Evolutionary conservation across 2,329 filamentous ascomycete species (phyloP).

Genomic region (Colletotrichum ledebouriae): DNA sequence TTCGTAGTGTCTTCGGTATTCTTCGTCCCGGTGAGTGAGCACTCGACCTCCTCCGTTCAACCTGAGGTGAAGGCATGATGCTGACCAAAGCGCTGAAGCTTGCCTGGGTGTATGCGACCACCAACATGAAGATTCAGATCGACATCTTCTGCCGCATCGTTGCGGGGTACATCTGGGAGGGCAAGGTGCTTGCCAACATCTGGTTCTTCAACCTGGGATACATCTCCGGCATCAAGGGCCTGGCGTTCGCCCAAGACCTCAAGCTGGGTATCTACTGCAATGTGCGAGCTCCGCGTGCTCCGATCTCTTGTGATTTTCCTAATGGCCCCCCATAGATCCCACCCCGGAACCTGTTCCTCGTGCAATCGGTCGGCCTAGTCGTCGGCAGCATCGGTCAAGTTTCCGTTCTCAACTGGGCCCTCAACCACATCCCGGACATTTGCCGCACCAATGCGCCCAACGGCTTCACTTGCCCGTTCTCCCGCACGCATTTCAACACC

Average conservation of each 20-base stretch:
- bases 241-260: constrained; percentile 58
- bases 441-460: constrained; percentile 60
- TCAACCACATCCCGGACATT: constrained; percentile 62
- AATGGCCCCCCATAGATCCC: constrained; percentile 49
- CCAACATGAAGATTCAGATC: constrained; percentile 59
- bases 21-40: constrained; percentile 47
- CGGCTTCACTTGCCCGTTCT: constrained; percentile 59
- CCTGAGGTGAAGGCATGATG: constrained; percentile 11
- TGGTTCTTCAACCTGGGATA: constrained; percentile 56
- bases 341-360: constrained; percentile 58
- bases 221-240: constrained; percentile 57
- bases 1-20: constrained; percentile 48
- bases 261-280: constrained; percentile 60
- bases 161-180: constrained; percentile 60
- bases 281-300: constrained; percentile 33
- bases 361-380: constrained; percentile 58
- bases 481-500: constrained; percentile 61
- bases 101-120: constrained; percentile 54
- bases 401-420: constrained; percentile 52
- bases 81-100: constrained; percentile 41
- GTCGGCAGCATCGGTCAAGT: constrained; percentile 61
- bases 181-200: constrained; percentile 56
- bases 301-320: background rate
- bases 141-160: constrained; percentile 61
- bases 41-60: constrained; percentile 52